Percentiles rank a stretch among this genome's conserved stretches.
Evolutionary conservation across 768 basidiomycete species (phyloP).

Genomic region (Lentinula sp.): DNA sequence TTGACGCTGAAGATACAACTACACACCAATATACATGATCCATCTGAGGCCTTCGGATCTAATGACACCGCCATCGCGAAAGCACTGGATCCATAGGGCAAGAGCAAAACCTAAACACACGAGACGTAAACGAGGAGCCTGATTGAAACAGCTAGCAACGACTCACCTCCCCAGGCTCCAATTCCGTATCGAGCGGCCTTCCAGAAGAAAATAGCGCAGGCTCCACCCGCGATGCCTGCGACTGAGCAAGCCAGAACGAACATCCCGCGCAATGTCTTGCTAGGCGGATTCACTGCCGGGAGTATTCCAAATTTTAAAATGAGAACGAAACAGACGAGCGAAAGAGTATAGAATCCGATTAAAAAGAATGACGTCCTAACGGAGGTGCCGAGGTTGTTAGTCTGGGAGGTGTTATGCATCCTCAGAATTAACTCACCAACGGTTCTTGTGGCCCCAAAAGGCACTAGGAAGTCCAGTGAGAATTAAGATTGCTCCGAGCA

Average conservation of each 20-base stretch:
- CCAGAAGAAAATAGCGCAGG: slow-evolving; percentile 88
- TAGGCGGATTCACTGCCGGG: slow-evolving; percentile 78
- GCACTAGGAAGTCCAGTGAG: slow-evolving; percentile 85
- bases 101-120: slow-evolving; percentile 62
- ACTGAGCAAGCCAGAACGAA: slow-evolving; percentile 81
- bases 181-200: slow-evolving; percentile 79
- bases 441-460: slow-evolving; percentile 91
- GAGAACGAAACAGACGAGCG: slow-evolving; percentile 81
- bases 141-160: not conserved
- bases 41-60: slow-evolving; percentile 73
- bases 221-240: slow-evolving; percentile 81
- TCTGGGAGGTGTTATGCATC: slow-evolving; percentile 9
- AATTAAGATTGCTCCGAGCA: slow-evolving; percentile 83
- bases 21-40: slow-evolving; percentile 81
- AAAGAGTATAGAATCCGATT: slow-evolving; percentile 84
- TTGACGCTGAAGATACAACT: slow-evolving; percentile 5
- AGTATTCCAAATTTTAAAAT: slow-evolving; percentile 86
- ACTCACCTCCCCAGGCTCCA: slow-evolving; percentile 32
- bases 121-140: slow-evolving; percentile 3
- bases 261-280: slow-evolving; percentile 74
- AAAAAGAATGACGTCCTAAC: slow-evolving; percentile 89
- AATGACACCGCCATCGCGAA: slow-evolving; percentile 79
- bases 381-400: not conserved
- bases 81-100: slow-evolving; percentile 83
- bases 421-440: slow-evolving; percentile 56